Base-by-base conservation (phyloP, 2,329 filamentous ascomycete species). In the Aureobasidium uvarum region DNA sequence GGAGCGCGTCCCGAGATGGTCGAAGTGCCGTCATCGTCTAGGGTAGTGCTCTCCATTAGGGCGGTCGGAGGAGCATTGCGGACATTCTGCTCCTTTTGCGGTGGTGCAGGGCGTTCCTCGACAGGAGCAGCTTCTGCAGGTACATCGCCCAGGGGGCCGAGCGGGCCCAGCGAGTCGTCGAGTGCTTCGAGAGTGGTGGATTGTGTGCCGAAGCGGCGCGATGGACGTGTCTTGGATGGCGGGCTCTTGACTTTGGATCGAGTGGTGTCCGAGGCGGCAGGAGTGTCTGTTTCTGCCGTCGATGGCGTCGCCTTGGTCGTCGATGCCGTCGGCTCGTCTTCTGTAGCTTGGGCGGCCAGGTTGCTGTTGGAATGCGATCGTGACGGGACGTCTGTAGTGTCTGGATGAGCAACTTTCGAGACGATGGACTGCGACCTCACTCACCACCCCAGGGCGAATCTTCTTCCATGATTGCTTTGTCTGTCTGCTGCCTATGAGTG, bases 181-280 rank as follows among this genome's bases (percentile, higher is more conserved):
- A 91, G 88, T 67, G 88, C 89, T 78, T 94, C 87, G 67, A 94
- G 88, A 63, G 87, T 88, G 54, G 90, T 92, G 36, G 89, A 86
- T 74, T 93, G 90, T 25, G 89, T 85, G 70, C 88, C 87, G 73
- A 92, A 81, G 73, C 85, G 84, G 67, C 84, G 81, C 64, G 81
- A 79, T n/a, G 78, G 78, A 69, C 84, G 79, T 18, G 82, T 81
- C 50, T 78, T 60, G 25, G 59, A 55, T 54, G 54, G 50, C 48
- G 66, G 33, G 28, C 54, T 65, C 63, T 59, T 65, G 43, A 65
- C 52, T 67, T 75, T 75, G 65, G 71, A 70, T 10, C 72, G 72
- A 23, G 71, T 70, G 13, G 72, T 69, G 64, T 71, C 72, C 23
- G 68, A 67, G 51, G 69, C 68, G 7, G 71, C 39, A 4, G 66